Evolutionary conservation across 2,329 filamentous ascomycete species (phyloP), one percentile per base, ranked within the genome.

Genomic region (Fusarium sp.): DNA sequence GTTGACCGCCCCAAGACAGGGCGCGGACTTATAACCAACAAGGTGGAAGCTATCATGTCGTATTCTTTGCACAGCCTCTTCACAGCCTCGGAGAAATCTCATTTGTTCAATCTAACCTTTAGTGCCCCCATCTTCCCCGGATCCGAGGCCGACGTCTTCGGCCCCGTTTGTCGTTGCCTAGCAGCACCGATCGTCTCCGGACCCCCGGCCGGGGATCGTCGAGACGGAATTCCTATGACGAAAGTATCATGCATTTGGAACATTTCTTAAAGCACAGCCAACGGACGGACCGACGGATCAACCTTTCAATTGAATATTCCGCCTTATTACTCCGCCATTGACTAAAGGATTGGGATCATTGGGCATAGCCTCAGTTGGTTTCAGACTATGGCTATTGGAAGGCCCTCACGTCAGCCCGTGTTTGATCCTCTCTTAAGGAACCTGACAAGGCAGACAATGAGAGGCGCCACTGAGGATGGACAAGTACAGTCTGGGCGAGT

Each of bases 51-150:
- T 25, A 14, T 36, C n/a, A 6, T n/a, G 27, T 54, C 31, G 18
- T 36, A n/a, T 36, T n/a, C 58, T 31, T 31, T 14, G 34, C 67
- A 54, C 33, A 58, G 68, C 68, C 67, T 44, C 36, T 25, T 53
- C 68, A 70, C 20, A 65, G 67, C 68, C 68, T 13, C n/a, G 34
- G 23, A 20, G 33, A 44, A 13, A 46, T 50, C 40, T 55, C 25
- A 40, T 34, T 25, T 34, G 38, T 18, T 16, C 8, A 25, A 16
- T 27, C 50, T 23, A n/a, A 18, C 29, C 18, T 11, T 23, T 25
- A 14, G 6, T 53, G 13, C 10, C 49, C 27, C 14, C 20, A 20
- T 46, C 29, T 59, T 31, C 20, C 38, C 40, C 63, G 49, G 64
- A 34, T 14, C 38, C 56, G 49, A 61, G 9, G 10, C 57, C 57